Conservation (phyloP, 2,329 filamentous ascomycete genomes). For the Aspergillus vadensis region DNA sequence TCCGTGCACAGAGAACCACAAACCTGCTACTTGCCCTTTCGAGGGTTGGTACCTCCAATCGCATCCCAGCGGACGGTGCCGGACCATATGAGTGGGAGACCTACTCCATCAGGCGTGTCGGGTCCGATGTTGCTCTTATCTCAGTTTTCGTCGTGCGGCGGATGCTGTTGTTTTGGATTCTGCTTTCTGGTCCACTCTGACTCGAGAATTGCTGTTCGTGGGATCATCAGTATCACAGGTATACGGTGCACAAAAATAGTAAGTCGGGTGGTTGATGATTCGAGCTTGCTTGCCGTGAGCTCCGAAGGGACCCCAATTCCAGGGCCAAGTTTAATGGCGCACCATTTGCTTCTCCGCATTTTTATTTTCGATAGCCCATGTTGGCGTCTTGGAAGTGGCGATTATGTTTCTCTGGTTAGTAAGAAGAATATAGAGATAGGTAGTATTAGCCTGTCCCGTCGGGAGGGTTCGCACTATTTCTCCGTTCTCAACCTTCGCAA, state of each 20-base stretch:
- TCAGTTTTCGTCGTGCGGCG: neutral
- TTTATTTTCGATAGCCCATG: neutral
- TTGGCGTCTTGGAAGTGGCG: slow-evolving; percentile 1
- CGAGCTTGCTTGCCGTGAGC: neutral
- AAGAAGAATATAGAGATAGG: neutral
- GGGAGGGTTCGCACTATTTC: slow-evolving; percentile 11
- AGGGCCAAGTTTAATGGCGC: neutral
- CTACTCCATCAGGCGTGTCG: neutral
- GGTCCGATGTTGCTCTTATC: neutral
- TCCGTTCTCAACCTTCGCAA: slow-evolving; percentile 3
- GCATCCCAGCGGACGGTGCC: neutral
- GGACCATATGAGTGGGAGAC: neutral
- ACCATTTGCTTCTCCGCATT: neutral
- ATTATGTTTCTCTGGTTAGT: neutral
- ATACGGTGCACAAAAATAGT: too few species aligned
- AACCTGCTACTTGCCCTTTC: slow-evolving; percentile 4
- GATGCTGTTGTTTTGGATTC: neutral
- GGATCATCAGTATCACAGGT: neutral
- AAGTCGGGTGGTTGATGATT: too few species aligned
- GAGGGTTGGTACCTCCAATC: neutral
- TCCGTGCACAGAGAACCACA: neutral
- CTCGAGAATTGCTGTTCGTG: neutral
- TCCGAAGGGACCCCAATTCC: neutral
- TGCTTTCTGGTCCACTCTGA: neutral
- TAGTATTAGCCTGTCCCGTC: slow-evolving; percentile 4